Conservation (phyloP, 495 filamentous ascomycete genomes). For the Cryomyces minteri region DNA sequence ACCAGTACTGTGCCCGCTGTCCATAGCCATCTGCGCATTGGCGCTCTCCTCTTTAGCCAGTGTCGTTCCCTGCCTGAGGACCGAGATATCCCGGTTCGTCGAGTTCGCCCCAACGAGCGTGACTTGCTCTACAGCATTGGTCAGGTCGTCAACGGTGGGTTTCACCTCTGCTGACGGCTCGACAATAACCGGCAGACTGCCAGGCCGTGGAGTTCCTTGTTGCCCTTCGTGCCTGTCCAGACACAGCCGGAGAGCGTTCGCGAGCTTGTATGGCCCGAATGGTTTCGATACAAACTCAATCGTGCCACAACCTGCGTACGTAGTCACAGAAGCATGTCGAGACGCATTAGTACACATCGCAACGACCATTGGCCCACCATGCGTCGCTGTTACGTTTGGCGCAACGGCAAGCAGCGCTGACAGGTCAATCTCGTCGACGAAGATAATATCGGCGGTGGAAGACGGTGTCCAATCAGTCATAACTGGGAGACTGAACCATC, state of each 20-base stretch:
- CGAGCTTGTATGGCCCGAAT: conserved; percentile 2
- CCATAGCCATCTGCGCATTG: background rate
- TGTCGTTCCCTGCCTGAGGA: background rate
- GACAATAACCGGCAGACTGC: background rate
- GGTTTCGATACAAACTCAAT: conserved; percentile 1
- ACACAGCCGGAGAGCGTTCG: background rate
- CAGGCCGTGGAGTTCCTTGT: background rate
- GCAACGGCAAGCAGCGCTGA: background rate
- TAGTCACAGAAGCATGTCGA: background rate
- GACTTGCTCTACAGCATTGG: background rate
- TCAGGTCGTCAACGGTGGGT: background rate
- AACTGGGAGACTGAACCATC: background rate
- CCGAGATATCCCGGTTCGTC: background rate
- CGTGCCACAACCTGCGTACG: background rate
- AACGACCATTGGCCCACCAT: background rate
- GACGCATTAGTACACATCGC: conserved; percentile 1
- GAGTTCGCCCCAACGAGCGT: background rate
- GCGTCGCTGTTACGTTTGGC: background rate
- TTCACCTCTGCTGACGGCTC: background rate
- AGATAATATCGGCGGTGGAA: background rate
- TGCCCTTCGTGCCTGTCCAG: background rate
- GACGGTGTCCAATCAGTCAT: background rate
- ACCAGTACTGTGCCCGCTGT: background rate
- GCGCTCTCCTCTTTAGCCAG: background rate
- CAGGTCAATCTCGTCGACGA: conserved; percentile 3